Evolutionary conservation across 768 basidiomycete species (phyloP).

Genomic region (Tylopilus vinaceipallidus): DNA sequence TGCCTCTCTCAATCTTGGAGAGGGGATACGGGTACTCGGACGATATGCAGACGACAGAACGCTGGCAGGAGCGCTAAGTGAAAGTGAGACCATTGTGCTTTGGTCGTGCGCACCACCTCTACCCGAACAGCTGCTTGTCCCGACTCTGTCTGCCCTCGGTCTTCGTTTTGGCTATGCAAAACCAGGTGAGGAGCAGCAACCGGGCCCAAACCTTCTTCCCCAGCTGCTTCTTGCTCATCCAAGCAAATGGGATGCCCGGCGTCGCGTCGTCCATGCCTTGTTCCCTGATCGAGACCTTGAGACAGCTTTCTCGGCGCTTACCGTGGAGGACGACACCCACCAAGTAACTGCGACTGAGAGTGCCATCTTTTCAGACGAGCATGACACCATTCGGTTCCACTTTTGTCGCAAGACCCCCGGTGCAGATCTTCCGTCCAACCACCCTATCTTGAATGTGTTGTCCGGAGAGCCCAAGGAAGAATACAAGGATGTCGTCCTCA

Average conservation of each 20-base stretch:
- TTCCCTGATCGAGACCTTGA: constrained; percentile 20
- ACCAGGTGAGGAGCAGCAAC: background rate
- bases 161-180: constrained; percentile 11
- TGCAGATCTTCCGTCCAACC: constrained; percentile 21
- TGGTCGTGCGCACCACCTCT: constrained; percentile 32
- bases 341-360: constrained; percentile 11
- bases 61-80: constrained; percentile 25
- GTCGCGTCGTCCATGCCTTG: constrained; percentile 14
- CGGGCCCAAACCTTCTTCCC: constrained; percentile 16
- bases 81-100: constrained; percentile 24
- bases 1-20: constrained; percentile 19
- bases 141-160: constrained; percentile 27
- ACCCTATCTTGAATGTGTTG: constrained; percentile 19
- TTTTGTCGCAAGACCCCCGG: constrained; percentile 30
- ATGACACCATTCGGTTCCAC: constrained; percentile 71
- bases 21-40: constrained; percentile 14
- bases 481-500: constrained; percentile 55
- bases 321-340: constrained; percentile 43
- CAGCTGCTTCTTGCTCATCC: constrained; percentile 31
- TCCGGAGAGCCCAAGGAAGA: constrained; percentile 36
- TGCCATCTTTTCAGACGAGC: constrained; percentile 54
- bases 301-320: constrained; percentile 49
- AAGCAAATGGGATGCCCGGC: constrained; percentile 18
- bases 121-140: constrained; percentile 19
- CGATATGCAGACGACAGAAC: constrained; percentile 17